phyloP scores from a whole-genome alignment of 208 protist genomes.

The Naegleria gruberi region DNA sequence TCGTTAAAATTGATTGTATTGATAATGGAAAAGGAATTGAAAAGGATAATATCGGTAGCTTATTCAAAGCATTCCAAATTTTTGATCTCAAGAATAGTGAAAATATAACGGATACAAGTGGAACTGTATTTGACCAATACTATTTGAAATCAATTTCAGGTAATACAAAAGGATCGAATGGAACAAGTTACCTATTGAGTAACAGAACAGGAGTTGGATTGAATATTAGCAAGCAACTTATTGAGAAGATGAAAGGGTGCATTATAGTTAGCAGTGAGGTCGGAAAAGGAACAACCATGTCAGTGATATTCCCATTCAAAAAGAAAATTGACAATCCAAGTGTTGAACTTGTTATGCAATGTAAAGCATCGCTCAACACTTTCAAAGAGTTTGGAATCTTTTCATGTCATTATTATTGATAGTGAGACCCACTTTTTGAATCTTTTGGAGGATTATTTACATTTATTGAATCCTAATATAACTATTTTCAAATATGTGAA shows the following conservation, averaged over 20 bases:
- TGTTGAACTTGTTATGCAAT: neutral
- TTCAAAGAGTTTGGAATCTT: neutral
- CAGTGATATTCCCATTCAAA: neutral
- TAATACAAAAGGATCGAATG: neutral
- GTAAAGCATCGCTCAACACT: neutral
- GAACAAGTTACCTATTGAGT: neutral
- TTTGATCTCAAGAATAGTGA: neutral
- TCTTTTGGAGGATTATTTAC: neutral
- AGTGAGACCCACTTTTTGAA: neutral
- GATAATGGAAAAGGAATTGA: neutral
- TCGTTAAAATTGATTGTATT: neutral
- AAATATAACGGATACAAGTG: neutral
- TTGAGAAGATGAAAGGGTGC: neutral
- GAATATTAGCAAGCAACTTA: neutral
- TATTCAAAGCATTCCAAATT: neutral
- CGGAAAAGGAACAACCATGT: neutral
- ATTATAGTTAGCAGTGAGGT: neutral
- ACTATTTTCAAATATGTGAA: neutral
- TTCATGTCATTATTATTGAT: neutral
- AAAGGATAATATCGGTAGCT: neutral
- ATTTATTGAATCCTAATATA: neutral
- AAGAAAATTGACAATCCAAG: neutral
- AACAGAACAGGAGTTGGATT: neutral
- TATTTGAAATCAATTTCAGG: neutral
- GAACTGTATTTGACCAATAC: neutral